Percentiles rank a stretch among this genome's conserved stretches.
Evolutionary conservation across 345 rosid species (phyloP).

Genomic region (Eucalyptus cladocalyx): DNA sequence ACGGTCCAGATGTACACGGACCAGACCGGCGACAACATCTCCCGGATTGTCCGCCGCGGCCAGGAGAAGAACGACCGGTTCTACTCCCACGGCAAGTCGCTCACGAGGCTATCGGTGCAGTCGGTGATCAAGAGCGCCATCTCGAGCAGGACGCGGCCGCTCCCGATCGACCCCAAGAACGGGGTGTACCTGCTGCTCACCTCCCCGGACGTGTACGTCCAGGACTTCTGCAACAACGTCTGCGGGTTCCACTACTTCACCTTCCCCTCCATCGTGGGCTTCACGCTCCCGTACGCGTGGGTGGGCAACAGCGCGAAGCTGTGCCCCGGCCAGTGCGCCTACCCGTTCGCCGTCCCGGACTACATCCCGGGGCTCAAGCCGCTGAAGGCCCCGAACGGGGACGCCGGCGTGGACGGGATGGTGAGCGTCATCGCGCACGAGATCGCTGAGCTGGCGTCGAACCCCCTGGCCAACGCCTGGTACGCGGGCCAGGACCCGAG

Average conservation of each 20-base stretch:
- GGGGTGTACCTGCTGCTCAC: slow-evolving; percentile 84
- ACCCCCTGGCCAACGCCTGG: slow-evolving; percentile 97
- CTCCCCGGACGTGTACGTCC: slow-evolving; percentile 79
- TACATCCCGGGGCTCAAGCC: slow-evolving; percentile 63
- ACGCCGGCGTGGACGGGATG: slow-evolving; percentile 89
- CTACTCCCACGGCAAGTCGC: slow-evolving; percentile 79
- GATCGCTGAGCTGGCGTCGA: slow-evolving; percentile 86
- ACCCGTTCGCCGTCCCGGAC: slow-evolving; percentile 75
- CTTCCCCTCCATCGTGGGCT: slow-evolving; percentile 86
- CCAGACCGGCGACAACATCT: slow-evolving; percentile 63
- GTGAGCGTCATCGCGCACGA: slow-evolving; percentile 94
- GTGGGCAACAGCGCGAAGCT: slow-evolving; percentile 82
- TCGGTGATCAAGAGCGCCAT: slow-evolving; percentile 81
- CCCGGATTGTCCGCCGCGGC: slow-evolving; percentile 46
- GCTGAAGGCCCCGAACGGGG: slow-evolving; percentile 73
- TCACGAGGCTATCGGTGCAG: slow-evolving; percentile 79
- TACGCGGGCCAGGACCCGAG: slow-evolving; percentile 89
- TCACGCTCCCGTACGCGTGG: slow-evolving; percentile 96
- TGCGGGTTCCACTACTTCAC: slow-evolving; percentile 98
- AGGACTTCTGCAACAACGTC: slow-evolving; percentile 86
- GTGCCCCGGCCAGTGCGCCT: slow-evolving; percentile 88
- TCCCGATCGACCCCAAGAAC: slow-evolving; percentile 56
- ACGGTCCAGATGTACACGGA: slow-evolving; percentile 83
- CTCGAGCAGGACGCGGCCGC: slow-evolving; percentile 44
- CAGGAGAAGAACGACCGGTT: slow-evolving; percentile 82